Evolutionary conservation across 164 flowering plant species (phyloP).

Genomic region (Vitis riparia): DNA sequence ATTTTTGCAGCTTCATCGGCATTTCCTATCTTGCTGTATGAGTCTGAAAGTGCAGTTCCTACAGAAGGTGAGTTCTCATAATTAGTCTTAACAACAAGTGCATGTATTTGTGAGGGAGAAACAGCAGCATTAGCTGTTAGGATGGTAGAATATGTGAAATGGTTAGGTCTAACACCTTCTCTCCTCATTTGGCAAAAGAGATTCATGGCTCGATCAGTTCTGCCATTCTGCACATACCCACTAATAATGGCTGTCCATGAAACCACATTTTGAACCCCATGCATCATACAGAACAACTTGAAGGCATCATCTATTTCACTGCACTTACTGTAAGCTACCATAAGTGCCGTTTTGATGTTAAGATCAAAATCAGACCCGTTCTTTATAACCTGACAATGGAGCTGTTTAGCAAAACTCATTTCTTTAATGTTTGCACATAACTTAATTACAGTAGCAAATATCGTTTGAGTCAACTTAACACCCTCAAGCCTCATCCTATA

Average conservation of each 20-base stretch:
- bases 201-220: slow-evolving; percentile 38
- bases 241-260: slow-evolving; percentile 90
- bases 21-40: slow-evolving; percentile 60
- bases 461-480: slow-evolving; percentile 41
- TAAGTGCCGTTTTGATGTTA: slow-evolving; percentile 55
- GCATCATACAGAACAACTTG: slow-evolving; percentile 46
- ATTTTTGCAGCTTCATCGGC: slow-evolving; percentile 58
- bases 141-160: slow-evolving; percentile 75
- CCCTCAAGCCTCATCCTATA: slow-evolving; percentile 54
- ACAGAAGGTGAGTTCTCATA: slow-evolving; percentile 58
- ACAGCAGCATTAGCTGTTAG: slow-evolving; percentile 58
- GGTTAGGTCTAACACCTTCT: slow-evolving; percentile 67
- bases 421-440: slow-evolving; percentile 56
- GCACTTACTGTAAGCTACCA: slow-evolving; percentile 70
- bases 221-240: slow-evolving; percentile 68
- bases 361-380: slow-evolving; percentile 44
- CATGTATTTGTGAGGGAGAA: slow-evolving; percentile 70
- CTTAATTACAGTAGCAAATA: slow-evolving; percentile 54
- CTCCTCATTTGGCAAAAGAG: slow-evolving; percentile 65
- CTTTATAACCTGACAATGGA: slow-evolving; percentile 63
- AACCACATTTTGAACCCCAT: slow-evolving; percentile 56
- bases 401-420: slow-evolving; percentile 56
- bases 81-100: slow-evolving; percentile 66
- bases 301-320: slow-evolving; percentile 60
- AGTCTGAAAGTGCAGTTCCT: slow-evolving; percentile 81